Evolutionary conservation across 2,329 filamentous ascomycete species (phyloP).

Genomic region (Xenoacremonium recifei): DNA sequence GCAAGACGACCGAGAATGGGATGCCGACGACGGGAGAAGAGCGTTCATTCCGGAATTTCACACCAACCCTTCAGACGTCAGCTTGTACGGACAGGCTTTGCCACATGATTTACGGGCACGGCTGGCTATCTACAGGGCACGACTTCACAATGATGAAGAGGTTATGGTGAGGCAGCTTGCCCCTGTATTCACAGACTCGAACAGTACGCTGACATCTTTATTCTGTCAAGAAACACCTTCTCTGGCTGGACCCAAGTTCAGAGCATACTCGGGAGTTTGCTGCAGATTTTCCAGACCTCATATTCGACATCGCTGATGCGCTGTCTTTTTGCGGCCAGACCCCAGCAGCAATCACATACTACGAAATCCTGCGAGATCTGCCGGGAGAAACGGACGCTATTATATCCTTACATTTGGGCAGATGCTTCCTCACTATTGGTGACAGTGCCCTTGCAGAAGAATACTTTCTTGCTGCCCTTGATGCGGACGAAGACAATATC

Average conservation of each 20-base stretch:
- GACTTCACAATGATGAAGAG: constrained; percentile 66
- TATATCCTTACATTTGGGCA: constrained; percentile 55
- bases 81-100: constrained; percentile 69
- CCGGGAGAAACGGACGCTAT: constrained; percentile 50
- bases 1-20: constrained; percentile 81
- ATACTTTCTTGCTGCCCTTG: constrained; percentile 72
- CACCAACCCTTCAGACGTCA: constrained; percentile 48
- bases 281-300: constrained; percentile 73
- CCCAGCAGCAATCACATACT: constrained; percentile 51
- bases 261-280: constrained; percentile 44
- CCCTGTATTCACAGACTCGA: too few species aligned
- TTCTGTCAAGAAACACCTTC: constrained; percentile 65
- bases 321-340: constrained; percentile 33
- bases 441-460: constrained; percentile 70
- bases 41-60: constrained; percentile 59
- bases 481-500: constrained; percentile 68
- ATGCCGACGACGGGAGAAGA: constrained; percentile 69
- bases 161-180: constrained; percentile 68
- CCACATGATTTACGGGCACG: constrained; percentile 83
- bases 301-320: constrained; percentile 61
- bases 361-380: constrained; percentile 51
- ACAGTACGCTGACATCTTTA: too few species aligned
- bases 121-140: constrained; percentile 79
- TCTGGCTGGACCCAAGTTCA: constrained; percentile 67
- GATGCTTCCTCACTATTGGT: constrained; percentile 66